Conservation (phyloP, 148 eudicot genomes). For the Bassia scoparia region DNA sequence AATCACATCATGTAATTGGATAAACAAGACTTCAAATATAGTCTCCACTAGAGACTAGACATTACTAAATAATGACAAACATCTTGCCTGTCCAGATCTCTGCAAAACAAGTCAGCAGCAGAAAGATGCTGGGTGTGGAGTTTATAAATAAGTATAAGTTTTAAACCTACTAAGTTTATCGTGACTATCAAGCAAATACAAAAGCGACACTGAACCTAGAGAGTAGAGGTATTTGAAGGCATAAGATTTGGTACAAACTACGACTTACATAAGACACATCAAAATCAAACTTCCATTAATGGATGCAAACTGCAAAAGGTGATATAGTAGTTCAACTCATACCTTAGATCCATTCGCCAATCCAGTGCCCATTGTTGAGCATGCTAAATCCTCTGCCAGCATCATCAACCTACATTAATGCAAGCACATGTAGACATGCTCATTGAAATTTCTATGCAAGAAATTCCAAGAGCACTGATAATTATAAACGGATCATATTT, state of each 20-base stretch:
- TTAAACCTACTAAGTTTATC: too few relatives aligned
- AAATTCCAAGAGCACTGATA: background rate
- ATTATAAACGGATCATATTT: background rate
- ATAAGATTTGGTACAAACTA: background rate
- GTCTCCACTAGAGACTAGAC: too few relatives aligned
- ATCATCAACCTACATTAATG: slow-evolving; percentile 78
- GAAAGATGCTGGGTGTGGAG: too few relatives aligned
- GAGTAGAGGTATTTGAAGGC: background rate
- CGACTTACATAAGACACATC: background rate
- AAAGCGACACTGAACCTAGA: background rate
- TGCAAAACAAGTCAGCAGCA: too few relatives aligned
- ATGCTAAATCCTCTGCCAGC: slow-evolving; percentile 88
- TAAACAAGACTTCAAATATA: too few relatives aligned
- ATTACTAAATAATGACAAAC: too few relatives aligned
- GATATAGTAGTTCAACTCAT: slow-evolving; percentile 5
- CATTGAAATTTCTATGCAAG: background rate
- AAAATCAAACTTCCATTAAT: too few relatives aligned
- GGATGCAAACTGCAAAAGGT: too few relatives aligned
- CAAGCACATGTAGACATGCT: too few relatives aligned
- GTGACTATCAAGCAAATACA: background rate
- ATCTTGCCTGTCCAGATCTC: too few relatives aligned
- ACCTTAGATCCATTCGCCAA: slow-evolving; percentile 96
- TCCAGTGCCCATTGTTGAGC: slow-evolving; percentile 80
- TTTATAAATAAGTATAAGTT: too few relatives aligned
- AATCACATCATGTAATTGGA: too few relatives aligned